Conservation (phyloP, 352 stramenopile species). For the Pythium aquatile region DNA sequence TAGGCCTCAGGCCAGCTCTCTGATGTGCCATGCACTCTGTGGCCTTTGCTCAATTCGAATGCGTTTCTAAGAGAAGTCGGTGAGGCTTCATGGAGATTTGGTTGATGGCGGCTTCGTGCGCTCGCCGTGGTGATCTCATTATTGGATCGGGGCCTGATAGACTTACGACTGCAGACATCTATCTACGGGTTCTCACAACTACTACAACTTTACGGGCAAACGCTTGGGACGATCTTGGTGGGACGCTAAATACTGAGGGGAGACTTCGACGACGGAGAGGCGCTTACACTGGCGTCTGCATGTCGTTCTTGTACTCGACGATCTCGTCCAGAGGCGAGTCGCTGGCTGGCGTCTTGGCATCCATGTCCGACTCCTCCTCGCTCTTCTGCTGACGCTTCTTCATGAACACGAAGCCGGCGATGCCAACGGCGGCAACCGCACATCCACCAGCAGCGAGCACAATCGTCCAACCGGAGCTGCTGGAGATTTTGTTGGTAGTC, state of each 20-base stretch:
- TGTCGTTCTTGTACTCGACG: constrained; percentile 36
- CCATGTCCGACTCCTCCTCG: background rate
- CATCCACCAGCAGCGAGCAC: constrained; percentile 35
- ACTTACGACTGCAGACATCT: background rate
- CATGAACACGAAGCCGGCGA: constrained; percentile 38
- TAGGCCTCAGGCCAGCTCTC: too few species aligned
- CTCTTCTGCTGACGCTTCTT: constrained; percentile 40
- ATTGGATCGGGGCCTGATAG: background rate
- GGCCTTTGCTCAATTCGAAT: too few species aligned
- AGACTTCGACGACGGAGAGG: background rate
- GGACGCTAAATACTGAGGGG: background rate
- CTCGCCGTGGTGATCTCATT: constrained; percentile 19
- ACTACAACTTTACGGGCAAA: constrained; percentile 11
- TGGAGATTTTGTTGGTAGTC: background rate
- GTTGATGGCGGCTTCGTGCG: constrained; percentile 20
- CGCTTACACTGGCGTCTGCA: constrained; percentile 34
- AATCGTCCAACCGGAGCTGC: background rate
- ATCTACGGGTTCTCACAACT: constrained; percentile 5
- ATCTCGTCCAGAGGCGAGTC: constrained; percentile 20
- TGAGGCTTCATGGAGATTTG: background rate
- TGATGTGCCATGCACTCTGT: too few species aligned
- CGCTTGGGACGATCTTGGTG: constrained; percentile 10
- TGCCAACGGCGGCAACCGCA: constrained; percentile 39
- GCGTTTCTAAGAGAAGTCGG: too few species aligned
- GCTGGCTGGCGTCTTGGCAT: constrained; percentile 14